Evolutionary conservation across 2,329 filamentous ascomycete genomes (phyloP).

Genomic region (Fusarium humuli): DNA sequence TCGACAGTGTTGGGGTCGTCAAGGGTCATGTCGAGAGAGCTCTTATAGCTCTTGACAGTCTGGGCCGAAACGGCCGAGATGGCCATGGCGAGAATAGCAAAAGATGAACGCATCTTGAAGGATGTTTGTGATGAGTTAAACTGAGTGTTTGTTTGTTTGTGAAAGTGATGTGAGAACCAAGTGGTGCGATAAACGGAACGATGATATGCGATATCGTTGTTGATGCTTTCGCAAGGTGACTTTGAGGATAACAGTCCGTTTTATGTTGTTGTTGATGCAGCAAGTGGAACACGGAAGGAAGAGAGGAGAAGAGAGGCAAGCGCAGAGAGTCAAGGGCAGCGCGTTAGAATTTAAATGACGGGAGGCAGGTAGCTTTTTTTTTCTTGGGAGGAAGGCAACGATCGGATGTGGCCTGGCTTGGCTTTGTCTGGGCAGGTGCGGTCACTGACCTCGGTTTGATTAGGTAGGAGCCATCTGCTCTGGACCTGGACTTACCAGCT

Average conservation of each 20-base stretch:
- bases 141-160: conserved; percentile 24
- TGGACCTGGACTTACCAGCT: background rate
- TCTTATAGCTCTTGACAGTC: conserved; percentile 57
- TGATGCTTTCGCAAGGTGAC: conserved; percentile 21
- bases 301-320: conserved; percentile 6
- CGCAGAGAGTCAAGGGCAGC: conserved; percentile 32
- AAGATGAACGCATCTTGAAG: conserved; percentile 56
- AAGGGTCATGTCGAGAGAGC: conserved; percentile 57
- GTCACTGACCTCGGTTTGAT: conserved; percentile 46
- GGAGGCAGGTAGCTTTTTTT: conserved; percentile 19
- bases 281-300: conserved; percentile 27
- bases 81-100: conserved; percentile 59
- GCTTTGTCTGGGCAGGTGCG: conserved; percentile 40
- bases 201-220: conserved; percentile 38
- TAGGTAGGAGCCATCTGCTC: conserved; percentile 20
- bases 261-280: conserved; percentile 29
- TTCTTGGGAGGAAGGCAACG: conserved; percentile 33
- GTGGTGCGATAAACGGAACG: conserved; percentile 33
- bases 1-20: conserved; percentile 54
- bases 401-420: conserved; percentile 42
- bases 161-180: conserved; percentile 19
- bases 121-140: conserved; percentile 14
- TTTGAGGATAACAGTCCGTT: conserved; percentile 10
- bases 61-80: conserved; percentile 57
- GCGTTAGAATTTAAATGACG: conserved; percentile 39